Percentiles rank a stretch among this genome's conserved stretches.
Conservation (phyloP, 306 rosid genomes). For the Ceratonia siliqua region DNA sequence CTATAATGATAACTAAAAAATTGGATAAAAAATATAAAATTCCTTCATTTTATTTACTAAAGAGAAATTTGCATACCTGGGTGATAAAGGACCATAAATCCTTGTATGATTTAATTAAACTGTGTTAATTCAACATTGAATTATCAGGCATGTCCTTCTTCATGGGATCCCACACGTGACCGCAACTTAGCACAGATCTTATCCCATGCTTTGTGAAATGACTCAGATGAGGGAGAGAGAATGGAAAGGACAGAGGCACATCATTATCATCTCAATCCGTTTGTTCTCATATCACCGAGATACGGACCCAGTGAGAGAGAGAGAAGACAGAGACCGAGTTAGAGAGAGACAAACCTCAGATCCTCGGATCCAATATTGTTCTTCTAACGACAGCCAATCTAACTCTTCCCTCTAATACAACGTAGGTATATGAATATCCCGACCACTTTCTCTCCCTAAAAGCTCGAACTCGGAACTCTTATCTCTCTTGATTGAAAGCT, state of each 20-base stretch:
- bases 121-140: background rate
- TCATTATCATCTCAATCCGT: constrained; percentile 32
- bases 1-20: too few species aligned
- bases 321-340: constrained; percentile 28
- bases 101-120: background rate
- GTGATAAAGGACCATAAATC: too few species aligned
- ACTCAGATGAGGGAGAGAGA: background rate
- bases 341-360: constrained; percentile 61
- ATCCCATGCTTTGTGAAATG: background rate
- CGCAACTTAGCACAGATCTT: constrained; percentile 22
- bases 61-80: too few species aligned
- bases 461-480: constrained; percentile 27
- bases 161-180: constrained; percentile 11
- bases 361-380: constrained; percentile 51
- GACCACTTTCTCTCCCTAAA: constrained; percentile 36
- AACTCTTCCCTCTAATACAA: constrained; percentile 24
- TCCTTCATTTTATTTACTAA: too few species aligned
- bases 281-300: constrained; percentile 10
- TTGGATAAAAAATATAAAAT: too few species aligned
- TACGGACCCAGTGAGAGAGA: constrained; percentile 26
- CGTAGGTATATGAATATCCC: constrained; percentile 32
- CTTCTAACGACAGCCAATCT: constrained; percentile 33
- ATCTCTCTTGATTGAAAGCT: constrained; percentile 75
- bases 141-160: background rate
- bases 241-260: background rate